Conservation (phyloP, 805 yeast species). For the Pichia membranifaciens region DNA sequence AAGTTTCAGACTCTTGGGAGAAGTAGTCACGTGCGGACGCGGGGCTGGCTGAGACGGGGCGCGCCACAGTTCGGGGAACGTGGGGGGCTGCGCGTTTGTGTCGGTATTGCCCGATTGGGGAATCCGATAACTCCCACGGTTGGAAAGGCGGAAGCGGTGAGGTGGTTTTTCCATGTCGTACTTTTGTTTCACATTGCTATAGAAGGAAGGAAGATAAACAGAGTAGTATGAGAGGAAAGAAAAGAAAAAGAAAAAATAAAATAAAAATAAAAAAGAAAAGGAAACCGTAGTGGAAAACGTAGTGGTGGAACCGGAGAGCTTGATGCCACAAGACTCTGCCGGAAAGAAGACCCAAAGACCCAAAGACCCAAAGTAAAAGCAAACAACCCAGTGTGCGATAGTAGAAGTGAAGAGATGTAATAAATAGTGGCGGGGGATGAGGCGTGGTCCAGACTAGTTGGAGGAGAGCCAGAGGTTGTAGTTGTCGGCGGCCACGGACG, state of each 20-base stretch:
- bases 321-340: no score
- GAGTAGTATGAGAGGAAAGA: not conserved
- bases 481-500: conserved; percentile 5
- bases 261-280: not conserved
- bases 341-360: no score
- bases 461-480: conserved; percentile 11
- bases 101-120: not conserved
- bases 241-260: not conserved
- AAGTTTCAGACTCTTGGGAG: no score
- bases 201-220: no score
- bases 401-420: not conserved
- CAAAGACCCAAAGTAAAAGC: no score
- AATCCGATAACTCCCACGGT: not conserved
- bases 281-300: no score
- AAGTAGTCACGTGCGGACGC: not conserved
- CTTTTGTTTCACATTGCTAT: no score
- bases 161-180: no score
- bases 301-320: no score
- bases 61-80: not conserved
- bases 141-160: no score
- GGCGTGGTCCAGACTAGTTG: not conserved
- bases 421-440: not conserved
- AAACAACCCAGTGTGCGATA: no score
- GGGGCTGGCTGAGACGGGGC: not conserved
- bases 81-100: no score